Base-by-base conservation (phyloP, 371 early-diverging fungal species). In the Funneliformis caledonium region DNA sequence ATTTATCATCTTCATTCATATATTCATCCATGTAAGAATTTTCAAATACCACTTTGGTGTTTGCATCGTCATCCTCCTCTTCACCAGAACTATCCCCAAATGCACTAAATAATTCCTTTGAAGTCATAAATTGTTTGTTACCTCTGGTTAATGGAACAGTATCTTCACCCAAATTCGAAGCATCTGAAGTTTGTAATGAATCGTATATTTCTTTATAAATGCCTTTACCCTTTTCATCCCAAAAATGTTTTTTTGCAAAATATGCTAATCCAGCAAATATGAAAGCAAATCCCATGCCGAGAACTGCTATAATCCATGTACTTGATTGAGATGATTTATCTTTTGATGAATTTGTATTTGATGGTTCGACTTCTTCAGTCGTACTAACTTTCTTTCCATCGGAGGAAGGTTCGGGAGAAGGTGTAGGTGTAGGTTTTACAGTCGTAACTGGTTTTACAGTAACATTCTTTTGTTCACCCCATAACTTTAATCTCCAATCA, bases 401-500 rank as follows among this genome's bases (percentile, higher is more conserved):
- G 45, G 78, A 33, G 70, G n/a, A 43, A 12, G 31, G 37, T 37
- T 56, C 56, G 16, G 19, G 16, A 14, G 2, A 50, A 7, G 74
- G 60, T 26, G 65, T 14, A 5, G 62, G 19, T 26, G 61, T 19
- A 12, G 19, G 37, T 0, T 5, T 10, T 77, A 48, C 16, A 59
- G 61, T n/a, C 64, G 62, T 64, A 14, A 31, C 22, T 4, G 43
- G 76, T 16, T 79, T 67, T 9, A 59, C 79, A 0, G 70, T 11
- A n/a, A 76, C 80, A 26, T 87, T 84, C 76, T 85, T 84, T 52
- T 78, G 69, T 78, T 92, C 92, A 52, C 95, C 95, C 86, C 85
- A 94, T 42, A 95, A 84, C 14, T 89, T 89, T 75, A 96, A 85
- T 16, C 85, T 89, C 91, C 92, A 94, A 74, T 90, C 86, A n/a